Evolutionary conservation across 192 early-diverging fungal species (phyloP), one percentile per base, ranked within the genome.

Genomic region (Neocallimastix lanati): DNA sequence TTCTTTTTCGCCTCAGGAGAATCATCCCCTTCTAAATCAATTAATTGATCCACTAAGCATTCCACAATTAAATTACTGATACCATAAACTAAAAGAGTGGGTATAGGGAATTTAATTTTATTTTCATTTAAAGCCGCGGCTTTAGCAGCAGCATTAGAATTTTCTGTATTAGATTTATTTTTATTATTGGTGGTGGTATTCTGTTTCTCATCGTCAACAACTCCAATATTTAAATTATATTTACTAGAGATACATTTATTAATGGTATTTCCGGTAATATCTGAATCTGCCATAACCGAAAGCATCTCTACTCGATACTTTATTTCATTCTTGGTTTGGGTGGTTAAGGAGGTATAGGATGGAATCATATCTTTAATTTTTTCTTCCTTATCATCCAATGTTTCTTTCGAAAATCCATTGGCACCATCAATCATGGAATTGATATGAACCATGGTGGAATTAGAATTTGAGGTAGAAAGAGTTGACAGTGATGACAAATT

Each of bases 21-120:
- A 67, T 67, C 50, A n/a, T n/a, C 50, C 4, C 50, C 92, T 29
- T 95, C 92, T 2, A 91, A 84, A 18, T 82, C 83, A 40, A 94
- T 83, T 36, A 94, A 83, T 76, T 87, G 86, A 30, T 95, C 94
- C 82, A 93, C 87, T 0, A 94, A 84, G 36, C 92, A 90, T 79
- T 95, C 93, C 13, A 94, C 91, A 36, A 94, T 85, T 78, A 86
- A 88, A 29, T 87, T 86, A 28, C 90, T 87, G 21, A 82, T 28
- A 78, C 82, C 82, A n/a, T 81, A 80, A 77, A 84, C 28, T 35
- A 30, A 76, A 77, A 80, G 82, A 25, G 33, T 78, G 35, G 29
- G 50, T 76, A 50, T 38, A 27, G 29, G 30, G 33, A 37, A 77
- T 28, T 82, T 67, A 16, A 85, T 77, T 28, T 79, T 76, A 9